phyloP scores from a whole-genome alignment of 208 protist genomes.

The Herpetomonas tarakana region DNA sequence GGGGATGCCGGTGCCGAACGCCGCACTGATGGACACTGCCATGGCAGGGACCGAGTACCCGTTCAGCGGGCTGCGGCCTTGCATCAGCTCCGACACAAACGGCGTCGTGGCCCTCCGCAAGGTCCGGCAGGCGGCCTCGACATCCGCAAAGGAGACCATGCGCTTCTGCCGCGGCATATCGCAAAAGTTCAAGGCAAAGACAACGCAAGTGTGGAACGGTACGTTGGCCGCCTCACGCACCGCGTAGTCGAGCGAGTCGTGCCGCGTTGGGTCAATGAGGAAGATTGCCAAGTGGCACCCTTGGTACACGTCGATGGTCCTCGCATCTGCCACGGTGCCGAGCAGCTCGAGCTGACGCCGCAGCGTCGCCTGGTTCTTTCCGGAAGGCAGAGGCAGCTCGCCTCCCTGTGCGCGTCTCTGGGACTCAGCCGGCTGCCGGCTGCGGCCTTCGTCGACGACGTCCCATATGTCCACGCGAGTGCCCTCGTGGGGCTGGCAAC shows the following conservation, averaged over 20 bases:
- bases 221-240: slow-evolving; percentile 48
- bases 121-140: slow-evolving; percentile 30
- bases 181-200: slow-evolving; percentile 67
- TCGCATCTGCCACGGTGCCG: slow-evolving; percentile 33
- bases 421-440: background rate
- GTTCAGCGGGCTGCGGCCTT: slow-evolving; percentile 32
- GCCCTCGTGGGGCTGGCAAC: slow-evolving; percentile 35
- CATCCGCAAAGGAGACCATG: slow-evolving; percentile 37
- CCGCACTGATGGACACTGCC: slow-evolving; percentile 46
- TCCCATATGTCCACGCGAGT: slow-evolving; percentile 84
- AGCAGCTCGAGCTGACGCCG: slow-evolving; percentile 25
- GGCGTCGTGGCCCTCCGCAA: slow-evolving; percentile 42
- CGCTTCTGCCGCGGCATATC: slow-evolving; percentile 24
- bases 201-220: slow-evolving; percentile 48
- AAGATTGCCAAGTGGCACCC: slow-evolving; percentile 63
- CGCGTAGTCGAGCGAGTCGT: slow-evolving; percentile 60
- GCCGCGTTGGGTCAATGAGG: slow-evolving; percentile 56
- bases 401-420: too few species aligned
- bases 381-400: background rate
- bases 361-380: background rate
- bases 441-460: slow-evolving; percentile 51
- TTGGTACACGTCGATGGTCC: slow-evolving; percentile 55
- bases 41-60: slow-evolving; percentile 41
- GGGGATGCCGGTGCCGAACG: slow-evolving; percentile 41
- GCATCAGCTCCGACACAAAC: slow-evolving; percentile 38